These are phyloP conservation scores for Claviceps spartinae DNA, from an alignment of 2,329 filamentous ascomycete species.

Conservation along the genomic window DNA sequence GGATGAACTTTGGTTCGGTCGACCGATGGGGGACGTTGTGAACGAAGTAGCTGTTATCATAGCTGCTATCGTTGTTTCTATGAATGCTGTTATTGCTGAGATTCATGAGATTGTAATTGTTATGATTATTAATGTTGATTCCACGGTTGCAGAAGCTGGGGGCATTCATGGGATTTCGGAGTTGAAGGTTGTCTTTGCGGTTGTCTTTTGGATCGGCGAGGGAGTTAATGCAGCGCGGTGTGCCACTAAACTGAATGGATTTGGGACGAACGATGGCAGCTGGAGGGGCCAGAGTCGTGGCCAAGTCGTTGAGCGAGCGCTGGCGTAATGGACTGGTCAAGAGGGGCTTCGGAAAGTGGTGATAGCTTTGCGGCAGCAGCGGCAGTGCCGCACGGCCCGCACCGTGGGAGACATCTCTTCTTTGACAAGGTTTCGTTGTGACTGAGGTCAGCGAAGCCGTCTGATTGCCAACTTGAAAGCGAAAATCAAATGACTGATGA, in stretches of 20 bases:
- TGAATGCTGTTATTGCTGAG: not conserved
- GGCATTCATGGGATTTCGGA: not conserved
- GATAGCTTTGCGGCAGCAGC: not conserved
- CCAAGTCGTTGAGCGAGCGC: slow-evolving; percentile 3
- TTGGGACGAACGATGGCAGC: slow-evolving; percentile 1
- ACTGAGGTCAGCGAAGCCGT: not conserved
- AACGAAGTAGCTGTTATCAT: not conserved
- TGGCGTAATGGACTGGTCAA: slow-evolving; percentile 1
- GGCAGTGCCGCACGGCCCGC: not conserved
- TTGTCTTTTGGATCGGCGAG: not conserved
- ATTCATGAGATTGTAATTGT: not conserved
- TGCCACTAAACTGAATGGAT: not conserved
- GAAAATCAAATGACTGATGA: not conserved
- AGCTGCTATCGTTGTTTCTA: not conserved
- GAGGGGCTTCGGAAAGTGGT: not conserved
- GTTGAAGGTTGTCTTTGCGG: not conserved
- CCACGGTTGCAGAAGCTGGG: not conserved
- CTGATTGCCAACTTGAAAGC: not conserved
- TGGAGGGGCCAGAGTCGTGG: not conserved
- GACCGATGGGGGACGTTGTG: not conserved
- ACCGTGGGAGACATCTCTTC: not conserved
- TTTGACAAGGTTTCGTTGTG: not conserved
- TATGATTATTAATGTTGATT: not conserved
- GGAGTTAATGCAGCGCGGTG: not conserved
- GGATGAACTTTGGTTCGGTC: slow-evolving; percentile 7